Evolutionary conservation across 2,329 filamentous ascomycete genomes (phyloP).

Genomic region (Colletotrichum chrysophilum): DNA sequence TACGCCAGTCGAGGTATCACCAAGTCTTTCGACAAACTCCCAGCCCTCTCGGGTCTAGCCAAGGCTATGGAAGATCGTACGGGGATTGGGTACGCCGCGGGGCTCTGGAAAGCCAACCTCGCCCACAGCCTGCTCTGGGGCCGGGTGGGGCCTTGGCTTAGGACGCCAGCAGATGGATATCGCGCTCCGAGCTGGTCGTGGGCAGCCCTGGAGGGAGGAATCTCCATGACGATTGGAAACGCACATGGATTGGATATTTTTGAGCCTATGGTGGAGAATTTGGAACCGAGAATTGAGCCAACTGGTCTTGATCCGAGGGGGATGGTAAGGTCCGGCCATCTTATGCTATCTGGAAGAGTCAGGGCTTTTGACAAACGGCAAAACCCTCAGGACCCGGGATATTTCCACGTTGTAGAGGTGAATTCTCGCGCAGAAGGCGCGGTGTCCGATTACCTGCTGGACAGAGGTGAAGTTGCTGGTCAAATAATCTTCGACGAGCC

Average conservation of each 20-base stretch:
- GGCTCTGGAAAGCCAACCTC: background rate
- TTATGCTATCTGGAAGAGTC: background rate
- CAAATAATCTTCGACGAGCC: background rate
- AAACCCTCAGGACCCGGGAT: background rate
- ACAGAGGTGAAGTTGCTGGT: background rate
- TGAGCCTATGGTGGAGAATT: background rate
- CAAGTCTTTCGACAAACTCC: background rate
- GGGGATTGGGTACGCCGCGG: background rate
- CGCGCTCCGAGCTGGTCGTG: background rate
- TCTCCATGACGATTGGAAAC: background rate
- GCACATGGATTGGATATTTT: background rate
- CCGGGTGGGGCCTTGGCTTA: background rate
- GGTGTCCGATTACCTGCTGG: background rate
- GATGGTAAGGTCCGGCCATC: background rate
- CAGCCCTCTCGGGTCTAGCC: background rate
- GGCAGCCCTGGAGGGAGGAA: background rate
- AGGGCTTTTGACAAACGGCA: background rate
- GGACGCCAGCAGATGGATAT: background rate
- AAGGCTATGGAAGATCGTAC: background rate
- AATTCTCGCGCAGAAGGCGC: background rate
- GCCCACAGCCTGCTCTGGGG: background rate
- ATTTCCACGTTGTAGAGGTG: background rate
- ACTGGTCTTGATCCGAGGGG: background rate
- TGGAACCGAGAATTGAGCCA: background rate
- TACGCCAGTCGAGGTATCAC: background rate